Percentiles rank a stretch among this genome's conserved stretches.
phyloP scores from a whole-genome alignment of 352 stramenopile species.

The Globisporangium paddicum region DNA sequence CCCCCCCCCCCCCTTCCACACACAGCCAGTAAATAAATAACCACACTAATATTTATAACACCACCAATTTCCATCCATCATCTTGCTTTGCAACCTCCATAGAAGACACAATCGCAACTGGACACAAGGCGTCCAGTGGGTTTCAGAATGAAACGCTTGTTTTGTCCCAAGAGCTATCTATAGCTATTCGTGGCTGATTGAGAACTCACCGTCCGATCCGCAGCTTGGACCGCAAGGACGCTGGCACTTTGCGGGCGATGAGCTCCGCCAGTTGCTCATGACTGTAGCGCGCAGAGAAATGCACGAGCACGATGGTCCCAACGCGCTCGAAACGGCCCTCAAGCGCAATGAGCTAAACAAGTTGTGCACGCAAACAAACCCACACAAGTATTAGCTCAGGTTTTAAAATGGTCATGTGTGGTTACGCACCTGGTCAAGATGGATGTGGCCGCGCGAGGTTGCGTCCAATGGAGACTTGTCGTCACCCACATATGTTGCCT shows the following conservation, averaged over 20 bases:
- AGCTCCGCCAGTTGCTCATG: slow-evolving; percentile 25
- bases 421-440: slow-evolving; percentile 57
- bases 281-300: slow-evolving; percentile 70
- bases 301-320: slow-evolving; percentile 55
- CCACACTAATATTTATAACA: slow-evolving; percentile 29
- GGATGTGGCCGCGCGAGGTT: slow-evolving; percentile 55
- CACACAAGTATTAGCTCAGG: neutral
- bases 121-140: neutral
- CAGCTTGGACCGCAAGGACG: slow-evolving; percentile 39
- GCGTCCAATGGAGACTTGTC: slow-evolving; percentile 43
- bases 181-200: neutral
- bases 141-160: neutral
- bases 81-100: neutral
- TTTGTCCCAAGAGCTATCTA: neutral
- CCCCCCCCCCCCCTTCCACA: no score
- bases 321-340: slow-evolving; percentile 45
- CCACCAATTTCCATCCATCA: neutral
- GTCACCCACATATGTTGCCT: slow-evolving; percentile 68
- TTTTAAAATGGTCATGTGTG: neutral
- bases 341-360: slow-evolving; percentile 31
- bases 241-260: slow-evolving; percentile 27
- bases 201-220: neutral
- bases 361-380: neutral
- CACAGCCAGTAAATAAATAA: neutral
- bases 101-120: neutral